Conservation (phyloP, 768 basidiomycete species). For the Mycena polygramma region DNA sequence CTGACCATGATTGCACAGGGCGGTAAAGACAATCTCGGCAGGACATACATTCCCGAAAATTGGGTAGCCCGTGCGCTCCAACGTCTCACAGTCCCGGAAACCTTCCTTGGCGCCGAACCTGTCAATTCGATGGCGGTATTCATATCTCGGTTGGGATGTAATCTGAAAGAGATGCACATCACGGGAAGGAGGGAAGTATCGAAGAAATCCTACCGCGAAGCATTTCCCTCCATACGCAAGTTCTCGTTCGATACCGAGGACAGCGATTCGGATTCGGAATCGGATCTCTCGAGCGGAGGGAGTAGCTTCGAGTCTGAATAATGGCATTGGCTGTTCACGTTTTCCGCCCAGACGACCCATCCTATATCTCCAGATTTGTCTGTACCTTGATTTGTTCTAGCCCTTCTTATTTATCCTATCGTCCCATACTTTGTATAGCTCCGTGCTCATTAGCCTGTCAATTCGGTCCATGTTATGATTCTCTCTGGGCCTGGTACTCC, state of each 20-base stretch:
- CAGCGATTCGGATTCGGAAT: neutral
- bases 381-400: neutral
- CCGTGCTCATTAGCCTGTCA: too few relatives aligned
- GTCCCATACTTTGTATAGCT: too few relatives aligned
- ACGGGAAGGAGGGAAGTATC: neutral
- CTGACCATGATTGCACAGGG: neutral
- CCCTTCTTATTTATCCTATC: neutral
- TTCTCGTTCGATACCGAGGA: neutral
- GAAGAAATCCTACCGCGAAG: neutral
- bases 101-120: too few relatives aligned
- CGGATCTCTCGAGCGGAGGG: too few relatives aligned
- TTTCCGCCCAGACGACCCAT: too few relatives aligned
- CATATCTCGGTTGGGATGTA: slow-evolving; percentile 3
- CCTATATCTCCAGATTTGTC: neutral
- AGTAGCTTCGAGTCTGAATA: too few relatives aligned
- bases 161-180: neutral
- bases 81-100: neutral
- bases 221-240: neutral
- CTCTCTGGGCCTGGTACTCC: too few relatives aligned
- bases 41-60: neutral
- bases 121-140: neutral
- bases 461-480: too few relatives aligned
- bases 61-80: neutral
- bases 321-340: too few relatives aligned
- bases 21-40: neutral